phyloP scores from a whole-genome alignment of 176 grass and related monocot genomes.

The Pharus latifolius region DNA sequence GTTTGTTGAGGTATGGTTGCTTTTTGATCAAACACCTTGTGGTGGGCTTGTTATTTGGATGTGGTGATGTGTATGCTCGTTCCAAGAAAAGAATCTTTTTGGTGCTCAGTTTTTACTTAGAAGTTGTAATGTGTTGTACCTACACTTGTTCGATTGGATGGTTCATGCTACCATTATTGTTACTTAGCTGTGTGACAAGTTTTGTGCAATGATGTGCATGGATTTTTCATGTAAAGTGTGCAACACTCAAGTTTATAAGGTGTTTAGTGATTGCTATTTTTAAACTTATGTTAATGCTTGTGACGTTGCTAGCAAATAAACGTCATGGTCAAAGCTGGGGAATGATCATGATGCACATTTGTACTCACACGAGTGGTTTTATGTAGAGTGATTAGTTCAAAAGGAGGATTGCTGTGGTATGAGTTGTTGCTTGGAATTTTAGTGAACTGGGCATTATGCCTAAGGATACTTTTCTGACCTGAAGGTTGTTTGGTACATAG shows the following conservation, averaged over 20 bases:
- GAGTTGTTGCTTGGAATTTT: background rate
- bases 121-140: background rate
- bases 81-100: conserved; percentile 6
- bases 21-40: background rate
- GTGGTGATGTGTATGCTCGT: background rate
- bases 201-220: background rate
- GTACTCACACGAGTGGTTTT: background rate
- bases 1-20: conserved; percentile 67
- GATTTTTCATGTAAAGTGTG: background rate
- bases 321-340: background rate
- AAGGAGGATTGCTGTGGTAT: background rate
- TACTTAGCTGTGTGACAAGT: background rate
- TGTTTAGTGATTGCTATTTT: background rate
- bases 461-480: background rate
- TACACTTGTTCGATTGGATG: background rate
- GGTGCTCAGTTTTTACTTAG: background rate
- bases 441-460: background rate
- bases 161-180: background rate
- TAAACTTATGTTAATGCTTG: background rate
- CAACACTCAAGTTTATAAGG: background rate
- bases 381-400: background rate
- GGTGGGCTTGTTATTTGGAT: background rate
- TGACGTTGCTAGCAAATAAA: background rate
- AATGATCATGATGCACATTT: background rate
- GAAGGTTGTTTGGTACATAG: background rate